phyloP scores from a whole-genome alignment of 352 stramenopile species.

The Phytophthora gonapodyides region DNA sequence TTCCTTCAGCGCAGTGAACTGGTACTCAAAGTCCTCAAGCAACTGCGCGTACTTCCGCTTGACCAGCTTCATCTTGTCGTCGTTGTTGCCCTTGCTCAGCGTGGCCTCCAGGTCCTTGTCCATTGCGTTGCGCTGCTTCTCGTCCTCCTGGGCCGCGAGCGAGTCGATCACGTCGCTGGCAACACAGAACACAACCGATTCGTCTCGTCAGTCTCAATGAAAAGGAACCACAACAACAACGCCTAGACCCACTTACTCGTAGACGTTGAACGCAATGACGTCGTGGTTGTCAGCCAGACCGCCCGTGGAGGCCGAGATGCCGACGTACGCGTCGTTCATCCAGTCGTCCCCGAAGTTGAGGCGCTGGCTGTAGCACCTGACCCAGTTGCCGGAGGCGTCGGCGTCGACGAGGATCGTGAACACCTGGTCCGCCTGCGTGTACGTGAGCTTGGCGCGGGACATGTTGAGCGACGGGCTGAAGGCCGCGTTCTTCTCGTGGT shows the following conservation, averaged over 20 bases:
- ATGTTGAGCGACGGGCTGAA: constrained; percentile 83
- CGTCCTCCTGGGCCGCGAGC: constrained; percentile 45
- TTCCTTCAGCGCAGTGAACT: constrained; percentile 84
- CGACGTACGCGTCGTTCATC: constrained; percentile 69
- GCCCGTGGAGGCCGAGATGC: constrained; percentile 80
- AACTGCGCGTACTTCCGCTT: constrained; percentile 84
- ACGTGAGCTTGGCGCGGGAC: constrained; percentile 81
- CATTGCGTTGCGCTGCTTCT: constrained; percentile 66
- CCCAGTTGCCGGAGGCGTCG: constrained; percentile 74
- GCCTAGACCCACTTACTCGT: constrained; percentile 57
- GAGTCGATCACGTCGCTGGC: constrained; percentile 70
- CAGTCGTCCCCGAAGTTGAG: constrained; percentile 57
- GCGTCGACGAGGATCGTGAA: constrained; percentile 76
- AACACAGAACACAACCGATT: constrained; percentile 20
- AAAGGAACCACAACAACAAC: neutral
- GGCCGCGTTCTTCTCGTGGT: constrained; percentile 79
- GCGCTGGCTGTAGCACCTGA: constrained; percentile 61
- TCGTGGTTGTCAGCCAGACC: constrained; percentile 88
- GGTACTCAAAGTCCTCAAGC: constrained; percentile 85
- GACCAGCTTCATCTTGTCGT: constrained; percentile 65
- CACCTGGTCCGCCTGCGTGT: constrained; percentile 62
- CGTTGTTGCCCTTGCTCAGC: constrained; percentile 56
- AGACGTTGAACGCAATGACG: constrained; percentile 72
- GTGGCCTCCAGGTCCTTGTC: constrained; percentile 53
- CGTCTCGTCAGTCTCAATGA: constrained; percentile 8